Percentiles rank a stretch among this genome's conserved stretches.
Conservation (phyloP, 805 yeast genomes). For the Zygosaccharomyces bailii region DNA sequence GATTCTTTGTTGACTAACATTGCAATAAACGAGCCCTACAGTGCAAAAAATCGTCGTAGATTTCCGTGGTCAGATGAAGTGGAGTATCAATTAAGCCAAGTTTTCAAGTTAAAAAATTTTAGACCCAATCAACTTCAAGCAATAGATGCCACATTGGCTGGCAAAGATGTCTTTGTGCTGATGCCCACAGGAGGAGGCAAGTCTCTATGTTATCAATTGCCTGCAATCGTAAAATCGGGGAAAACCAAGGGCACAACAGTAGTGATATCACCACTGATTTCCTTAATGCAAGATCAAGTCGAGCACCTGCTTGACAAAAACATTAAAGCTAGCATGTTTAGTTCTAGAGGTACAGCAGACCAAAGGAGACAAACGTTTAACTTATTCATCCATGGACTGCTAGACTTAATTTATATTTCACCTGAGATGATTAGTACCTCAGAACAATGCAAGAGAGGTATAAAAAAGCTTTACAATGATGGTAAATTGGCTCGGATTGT, state of each 20-base stretch:
- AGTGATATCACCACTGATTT: slow-evolving; percentile 90
- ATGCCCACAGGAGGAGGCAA: slow-evolving; percentile 99
- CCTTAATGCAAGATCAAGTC: slow-evolving; percentile 97
- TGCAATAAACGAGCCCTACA: slow-evolving; percentile 11
- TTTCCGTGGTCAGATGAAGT: slow-evolving; percentile 69
- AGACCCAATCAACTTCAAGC: slow-evolving; percentile 87
- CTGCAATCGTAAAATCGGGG: slow-evolving; percentile 79
- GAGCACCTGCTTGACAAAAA: slow-evolving; percentile 64
- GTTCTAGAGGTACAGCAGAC: slow-evolving; percentile 63
- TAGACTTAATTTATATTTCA: slow-evolving; percentile 79
- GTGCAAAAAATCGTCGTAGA: slow-evolving; percentile 6
- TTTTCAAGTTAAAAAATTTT: slow-evolving; percentile 64
- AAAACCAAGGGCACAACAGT: slow-evolving; percentile 78
- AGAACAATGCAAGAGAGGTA: slow-evolving; percentile 58
- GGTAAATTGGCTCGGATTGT: slow-evolving; percentile 75
- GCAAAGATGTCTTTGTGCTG: slow-evolving; percentile 85
- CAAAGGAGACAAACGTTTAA: slow-evolving; percentile 63
- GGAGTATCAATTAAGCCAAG: slow-evolving; percentile 48
- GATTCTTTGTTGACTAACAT: slow-evolving; percentile 25
- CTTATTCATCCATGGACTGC: slow-evolving; percentile 57
- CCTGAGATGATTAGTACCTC: slow-evolving; percentile 93
- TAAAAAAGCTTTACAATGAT: slow-evolving; percentile 52
- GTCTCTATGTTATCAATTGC: slow-evolving; percentile 90
- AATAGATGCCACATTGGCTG: slow-evolving; percentile 66
- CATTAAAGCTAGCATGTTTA: slow-evolving; percentile 83